phyloP scores from a whole-genome alignment of 306 rosid genomes.

The Acacia melanoxylon region DNA sequence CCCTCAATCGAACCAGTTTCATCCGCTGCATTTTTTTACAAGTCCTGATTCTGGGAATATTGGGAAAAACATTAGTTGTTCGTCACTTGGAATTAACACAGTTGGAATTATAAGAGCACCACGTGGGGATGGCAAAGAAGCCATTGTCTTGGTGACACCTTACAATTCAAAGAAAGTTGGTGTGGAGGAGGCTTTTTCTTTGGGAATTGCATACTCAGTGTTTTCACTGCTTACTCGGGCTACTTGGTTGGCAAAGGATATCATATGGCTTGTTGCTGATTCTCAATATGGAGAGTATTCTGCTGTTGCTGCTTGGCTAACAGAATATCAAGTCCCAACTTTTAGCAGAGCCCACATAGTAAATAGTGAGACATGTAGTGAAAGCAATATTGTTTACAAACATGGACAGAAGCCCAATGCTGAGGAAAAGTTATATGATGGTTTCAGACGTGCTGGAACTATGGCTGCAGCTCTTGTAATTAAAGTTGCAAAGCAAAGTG shows the following conservation, averaged over 20 bases:
- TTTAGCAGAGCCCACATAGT: constrained; percentile 39
- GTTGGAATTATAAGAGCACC: constrained; percentile 94
- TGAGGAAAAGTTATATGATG: constrained; percentile 47
- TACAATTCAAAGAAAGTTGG: constrained; percentile 56
- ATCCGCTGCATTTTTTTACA: constrained; percentile 80
- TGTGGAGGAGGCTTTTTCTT: constrained; percentile 66
- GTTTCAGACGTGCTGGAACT: constrained; percentile 91
- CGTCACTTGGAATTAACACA: constrained; percentile 63
- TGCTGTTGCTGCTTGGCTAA: constrained; percentile 83
- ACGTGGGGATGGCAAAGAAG: constrained; percentile 96
- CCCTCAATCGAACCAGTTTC: constrained; percentile 59
- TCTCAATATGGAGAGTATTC: constrained; percentile 79
- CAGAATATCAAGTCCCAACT: constrained; percentile 80
- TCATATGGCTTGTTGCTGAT: constrained; percentile 89
- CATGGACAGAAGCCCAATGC: constrained; percentile 36
- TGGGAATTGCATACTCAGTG: constrained; percentile 84
- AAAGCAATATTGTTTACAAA: constrained; percentile 32
- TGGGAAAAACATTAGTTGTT: constrained; percentile 63
- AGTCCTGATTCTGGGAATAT: constrained; percentile 59
- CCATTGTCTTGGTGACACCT: constrained; percentile 90
- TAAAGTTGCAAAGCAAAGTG: constrained; percentile 64
- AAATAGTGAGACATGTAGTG: constrained; percentile 58
- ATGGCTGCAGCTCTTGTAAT: constrained; percentile 94
- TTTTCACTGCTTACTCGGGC: constrained; percentile 82
- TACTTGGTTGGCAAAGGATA: constrained; percentile 94